Evolutionary conservation across 2,329 filamentous ascomycete species (phyloP), one percentile per base, ranked within the genome.

Genomic region (Emmonsia crescens): DNA sequence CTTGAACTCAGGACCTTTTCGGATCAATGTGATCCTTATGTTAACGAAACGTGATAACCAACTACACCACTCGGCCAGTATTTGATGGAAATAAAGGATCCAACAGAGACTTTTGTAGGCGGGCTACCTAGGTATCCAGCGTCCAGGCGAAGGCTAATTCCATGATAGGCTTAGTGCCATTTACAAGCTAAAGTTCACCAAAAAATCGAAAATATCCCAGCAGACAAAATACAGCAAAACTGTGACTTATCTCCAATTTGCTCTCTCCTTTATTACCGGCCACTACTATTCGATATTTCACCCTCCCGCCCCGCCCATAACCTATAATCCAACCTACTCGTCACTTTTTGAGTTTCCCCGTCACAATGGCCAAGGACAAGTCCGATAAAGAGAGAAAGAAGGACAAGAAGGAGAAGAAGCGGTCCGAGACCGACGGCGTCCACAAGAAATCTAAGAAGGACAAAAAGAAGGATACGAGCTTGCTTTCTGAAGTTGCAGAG

Each of bases 401-500:
- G 69, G 74, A 78, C 65, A 78, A 78, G 72, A 78, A 78, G 72
- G 70, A 72, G 54, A 68, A 67, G 58, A 69, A 69, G 62, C 75
- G 76, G 62, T 71, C 75, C 62, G 76, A 78, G 67, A 75, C 75
- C 66, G 75, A 78, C 67, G 77, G 77, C 60, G 73, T 78, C 56
- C 70, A 73, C 70, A 78, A 79, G 70, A 79, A 79, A 69, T 74
- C 78, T 24, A 76, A 77, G 71, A 77, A 77, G 66, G 74, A 76
- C 24, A 77, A 77, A 71, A 76, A 76, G 69, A 76, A 76, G 69
- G 74, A 74, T 51, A 74, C 73, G 67, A 71, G 70, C 60, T 65
- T 63, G 67, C 70, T 77, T 55, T 68, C 68, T 63, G 73, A 76
- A 63, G 73, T 72, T 42, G 73, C 72, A 62, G 74, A 76, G 68